phyloP scores from a whole-genome alignment of 2,329 filamentous ascomycete species.

The Exophiala dermatitidis region DNA sequence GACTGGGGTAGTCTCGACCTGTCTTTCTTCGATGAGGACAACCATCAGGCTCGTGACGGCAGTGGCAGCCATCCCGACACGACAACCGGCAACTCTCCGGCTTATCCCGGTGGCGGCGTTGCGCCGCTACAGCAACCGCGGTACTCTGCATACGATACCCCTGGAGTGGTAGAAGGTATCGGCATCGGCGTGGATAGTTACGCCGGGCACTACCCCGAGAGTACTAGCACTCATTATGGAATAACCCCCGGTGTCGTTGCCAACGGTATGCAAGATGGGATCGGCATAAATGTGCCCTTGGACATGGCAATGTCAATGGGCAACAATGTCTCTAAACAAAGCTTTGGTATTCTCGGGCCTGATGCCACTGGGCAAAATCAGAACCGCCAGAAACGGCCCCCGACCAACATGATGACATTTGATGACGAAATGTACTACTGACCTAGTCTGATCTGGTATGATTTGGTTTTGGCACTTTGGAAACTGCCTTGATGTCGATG shows the following conservation, averaged over 20 bases:
- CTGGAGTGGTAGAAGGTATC: too few species aligned
- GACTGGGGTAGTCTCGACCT: conserved; percentile 23
- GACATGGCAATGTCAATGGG: not conserved
- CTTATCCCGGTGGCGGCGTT: not conserved
- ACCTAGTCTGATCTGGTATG: not conserved
- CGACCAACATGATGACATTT: not conserved
- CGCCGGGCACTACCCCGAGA: too few species aligned
- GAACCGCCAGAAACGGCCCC: too few species aligned
- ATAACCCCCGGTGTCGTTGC: too few species aligned
- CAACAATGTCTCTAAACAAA: too few species aligned
- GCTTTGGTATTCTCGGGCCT: too few species aligned
- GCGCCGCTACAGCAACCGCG: not conserved
- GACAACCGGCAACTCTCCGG: conserved; percentile 16
- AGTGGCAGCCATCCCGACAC: not conserved
- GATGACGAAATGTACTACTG: conserved; percentile 17
- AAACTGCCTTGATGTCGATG: not conserved
- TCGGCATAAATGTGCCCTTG: not conserved
- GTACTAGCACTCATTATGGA: too few species aligned
- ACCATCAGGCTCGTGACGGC: not conserved
- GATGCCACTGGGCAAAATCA: too few species aligned
- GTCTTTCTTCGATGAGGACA: conserved; percentile 17
- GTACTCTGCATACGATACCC: conserved; percentile 2
- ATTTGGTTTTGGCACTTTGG: not conserved
- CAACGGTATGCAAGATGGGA: too few species aligned
- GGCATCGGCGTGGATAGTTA: too few species aligned